These are phyloP conservation scores for Erythrobasidium hasegawianum DNA, from an alignment of 1,284 basidiomycete species.

Conservation along the genomic window DNA sequence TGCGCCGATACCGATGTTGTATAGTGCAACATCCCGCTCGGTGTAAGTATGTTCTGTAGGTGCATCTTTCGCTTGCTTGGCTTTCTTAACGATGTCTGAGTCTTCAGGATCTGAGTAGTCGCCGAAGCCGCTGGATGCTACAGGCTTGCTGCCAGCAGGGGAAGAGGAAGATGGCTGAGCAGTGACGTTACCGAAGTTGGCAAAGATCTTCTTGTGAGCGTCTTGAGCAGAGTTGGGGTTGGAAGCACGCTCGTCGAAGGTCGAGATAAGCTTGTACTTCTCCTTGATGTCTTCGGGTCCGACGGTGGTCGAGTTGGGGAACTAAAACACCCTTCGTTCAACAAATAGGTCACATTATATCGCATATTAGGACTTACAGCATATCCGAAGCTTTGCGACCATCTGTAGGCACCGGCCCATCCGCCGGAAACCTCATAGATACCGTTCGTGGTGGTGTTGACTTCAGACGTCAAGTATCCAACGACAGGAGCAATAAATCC, in stretches of 20 bases:
- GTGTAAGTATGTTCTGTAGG: conserved; percentile 68
- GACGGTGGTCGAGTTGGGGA: conserved; percentile 69
- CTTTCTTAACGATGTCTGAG: conserved; percentile 72
- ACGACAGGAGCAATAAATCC: conserved; percentile 88
- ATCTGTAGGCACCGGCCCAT: conserved; percentile 86
- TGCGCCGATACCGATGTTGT: conserved; percentile 95
- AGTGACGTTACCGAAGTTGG: conserved; percentile 64
- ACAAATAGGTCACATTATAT: no score
- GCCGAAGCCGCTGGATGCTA: conserved; percentile 48
- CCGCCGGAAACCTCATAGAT: conserved; percentile 89
- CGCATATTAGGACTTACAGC: conserved; percentile 45
- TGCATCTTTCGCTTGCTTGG: conserved; percentile 64
- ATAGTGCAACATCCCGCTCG: conserved; percentile 88
- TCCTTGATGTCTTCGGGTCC: conserved; percentile 72
- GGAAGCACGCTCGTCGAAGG: conserved; percentile 62
- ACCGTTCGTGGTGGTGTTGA: conserved; percentile 69
- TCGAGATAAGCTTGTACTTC: conserved; percentile 76
- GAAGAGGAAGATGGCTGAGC: conserved; percentile 21
- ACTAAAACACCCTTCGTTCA: no score
- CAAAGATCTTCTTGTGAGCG: conserved; percentile 58
- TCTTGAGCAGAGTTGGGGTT: conserved; percentile 34
- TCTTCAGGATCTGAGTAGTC: conserved; percentile 76
- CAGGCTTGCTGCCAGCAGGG: conserved; percentile 48
- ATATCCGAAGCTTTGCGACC: conserved; percentile 81
- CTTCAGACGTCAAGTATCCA: conserved; percentile 80